phyloP scores from a whole-genome alignment of 768 basidiomycete species.

The Hygrophoropsis aurantiaca region DNA sequence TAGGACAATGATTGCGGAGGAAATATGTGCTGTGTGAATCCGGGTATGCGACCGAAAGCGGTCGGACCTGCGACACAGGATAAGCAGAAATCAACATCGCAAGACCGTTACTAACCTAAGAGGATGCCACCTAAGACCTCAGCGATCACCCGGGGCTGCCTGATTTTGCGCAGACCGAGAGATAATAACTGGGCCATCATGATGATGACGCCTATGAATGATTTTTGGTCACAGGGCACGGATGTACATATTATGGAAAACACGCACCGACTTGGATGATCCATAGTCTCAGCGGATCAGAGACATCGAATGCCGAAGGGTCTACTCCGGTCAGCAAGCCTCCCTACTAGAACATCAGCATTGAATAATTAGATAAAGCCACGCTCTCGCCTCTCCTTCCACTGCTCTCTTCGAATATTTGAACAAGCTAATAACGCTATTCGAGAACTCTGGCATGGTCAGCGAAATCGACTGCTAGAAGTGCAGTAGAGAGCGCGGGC shows the following conservation, averaged over 20 bases:
- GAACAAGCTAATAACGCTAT: constrained; percentile 36
- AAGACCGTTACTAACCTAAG: constrained; percentile 47
- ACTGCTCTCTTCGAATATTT: constrained; percentile 20
- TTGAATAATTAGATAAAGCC: too few species aligned
- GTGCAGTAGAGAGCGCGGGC: too few species aligned
- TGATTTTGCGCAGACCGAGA: constrained; percentile 64
- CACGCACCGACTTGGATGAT: constrained; percentile 74
- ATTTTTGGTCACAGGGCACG: not conserved
- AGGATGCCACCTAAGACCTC: constrained; percentile 88
- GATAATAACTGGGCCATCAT: constrained; percentile 75
- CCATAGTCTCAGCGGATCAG: constrained; percentile 76
- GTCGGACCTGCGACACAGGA: constrained; percentile 51
- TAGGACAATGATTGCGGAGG: constrained; percentile 69
- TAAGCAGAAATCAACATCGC: not conserved
- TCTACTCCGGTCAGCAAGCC: constrained; percentile 76
- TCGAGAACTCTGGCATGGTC: constrained; percentile 42
- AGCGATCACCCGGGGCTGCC: constrained; percentile 84
- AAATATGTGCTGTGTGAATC: constrained; percentile 86
- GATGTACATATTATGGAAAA: constrained; percentile 14
- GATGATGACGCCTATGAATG: constrained; percentile 71
- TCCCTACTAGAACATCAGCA: constrained; percentile 44
- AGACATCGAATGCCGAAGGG: constrained; percentile 60
- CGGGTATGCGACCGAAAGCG: constrained; percentile 78
- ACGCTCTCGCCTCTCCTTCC: constrained; percentile 26
- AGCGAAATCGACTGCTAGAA: too few species aligned